Conservation (phyloP, 768 basidiomycete species). For the Suillus sp. region DNA sequence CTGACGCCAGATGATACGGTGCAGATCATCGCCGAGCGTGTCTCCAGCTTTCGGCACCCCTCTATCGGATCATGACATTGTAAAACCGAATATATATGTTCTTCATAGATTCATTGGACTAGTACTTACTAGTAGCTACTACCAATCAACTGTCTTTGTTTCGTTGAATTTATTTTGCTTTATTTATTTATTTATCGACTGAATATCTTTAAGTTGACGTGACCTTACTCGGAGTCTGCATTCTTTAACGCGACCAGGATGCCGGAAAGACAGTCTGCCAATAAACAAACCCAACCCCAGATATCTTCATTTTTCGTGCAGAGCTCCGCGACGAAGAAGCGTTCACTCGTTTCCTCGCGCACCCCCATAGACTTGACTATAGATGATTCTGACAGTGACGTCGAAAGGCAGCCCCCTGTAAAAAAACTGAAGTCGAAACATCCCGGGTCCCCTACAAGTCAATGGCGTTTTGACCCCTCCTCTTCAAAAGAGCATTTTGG, state of each 20-base stretch:
- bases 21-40: no score
- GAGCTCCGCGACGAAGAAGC: conserved; percentile 27
- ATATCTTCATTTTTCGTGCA: conserved; percentile 14
- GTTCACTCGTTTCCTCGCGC: conserved; percentile 20
- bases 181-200: no score
- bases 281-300: conserved; percentile 11
- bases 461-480: conserved; percentile 45
- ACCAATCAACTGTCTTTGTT: no score
- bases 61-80: no score
- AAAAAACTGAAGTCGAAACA: conserved; percentile 32
- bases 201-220: conserved; percentile 18
- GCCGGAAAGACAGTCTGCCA: neutral
- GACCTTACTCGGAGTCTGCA: conserved; percentile 12
- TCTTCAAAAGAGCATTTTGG: neutral
- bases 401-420: conserved; percentile 26
- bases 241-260: neutral
- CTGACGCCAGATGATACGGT: no score
- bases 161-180: no score
- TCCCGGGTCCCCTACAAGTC: conserved; percentile 31
- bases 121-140: no score
- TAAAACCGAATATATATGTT: no score
- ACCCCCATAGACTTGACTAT: conserved; percentile 57
- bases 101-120: no score
- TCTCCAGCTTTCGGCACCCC: no score
- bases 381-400: conserved; percentile 35